Base-by-base conservation (phyloP, 2,329 filamentous ascomycete species). In the Fusarium torreyae region DNA sequence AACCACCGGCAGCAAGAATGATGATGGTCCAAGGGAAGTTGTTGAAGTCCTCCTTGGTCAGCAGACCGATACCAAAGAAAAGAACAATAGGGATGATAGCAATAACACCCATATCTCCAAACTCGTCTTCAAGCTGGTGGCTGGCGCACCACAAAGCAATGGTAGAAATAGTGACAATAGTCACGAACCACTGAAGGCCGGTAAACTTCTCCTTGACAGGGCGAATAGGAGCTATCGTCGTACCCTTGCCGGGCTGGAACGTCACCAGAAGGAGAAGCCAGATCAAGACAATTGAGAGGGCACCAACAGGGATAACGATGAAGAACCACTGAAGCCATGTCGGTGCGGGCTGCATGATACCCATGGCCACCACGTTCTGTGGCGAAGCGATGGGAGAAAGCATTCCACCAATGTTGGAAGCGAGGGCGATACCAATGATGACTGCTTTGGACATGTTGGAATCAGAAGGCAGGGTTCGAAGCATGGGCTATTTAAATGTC, bases 21-120 rank as follows among this genome's bases (percentile, higher is more conserved):
- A 99, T 98, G 80, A 99, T 99, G 20, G 97, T 99, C 96, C 96
- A 99, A 39, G 98, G 91, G 80, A 99, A 99, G 80, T 99, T 99
- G 85, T 99, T 99, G 79, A 99, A 99, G 81, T 99, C 96, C 81
- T 98, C 96, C 81, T 98, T 99, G 49, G 94, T 98, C 33, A 99
- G 85, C 71, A 98, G 95, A 13, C 96, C 96, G 3, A 94, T 94
- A 56, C 96, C 96, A 75, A 99, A 99, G 86, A 99, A 99, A 42
- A 98, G 85, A 5, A 97, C 92, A 52, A 99, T 91, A 7, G 96
- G 96, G 64, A 99, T 94, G 77, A 99, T 97, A 61, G 96, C 97
- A 42, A 99, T 92, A 54, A 99, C 94, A 54, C 96, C 96, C 96
- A 99, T 99, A 77, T 99, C 95, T 56, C 96, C 96, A 76, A 99